Base-by-base conservation (phyloP, 2,329 filamentous ascomycete genomes). In the Fusarium sambucinum region DNA sequence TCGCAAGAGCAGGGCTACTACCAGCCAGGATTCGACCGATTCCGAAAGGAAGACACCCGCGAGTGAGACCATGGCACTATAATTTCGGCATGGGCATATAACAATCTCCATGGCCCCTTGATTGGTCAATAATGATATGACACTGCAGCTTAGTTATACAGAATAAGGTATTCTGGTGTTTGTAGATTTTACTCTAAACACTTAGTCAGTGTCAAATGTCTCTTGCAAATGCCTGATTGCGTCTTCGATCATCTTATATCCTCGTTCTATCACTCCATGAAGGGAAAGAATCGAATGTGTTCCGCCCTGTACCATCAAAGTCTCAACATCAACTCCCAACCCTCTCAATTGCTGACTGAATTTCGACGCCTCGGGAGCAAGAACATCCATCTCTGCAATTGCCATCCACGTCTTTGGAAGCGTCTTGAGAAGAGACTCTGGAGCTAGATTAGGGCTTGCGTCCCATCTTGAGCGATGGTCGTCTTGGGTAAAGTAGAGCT, bases 361-460 rank as follows among this genome's bases (percentile, higher is more conserved):
- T 12, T 55, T 46, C 13, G 75, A 35, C 1, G 73, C 77, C 59
- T 80, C 78, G 0, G 75, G 72, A 12, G 77, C 74, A 5, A 80
- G 67, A 12, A 80, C 55, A 45, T 80, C 78, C 44, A 73, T 70
- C 42, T 79, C 78, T 4, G 77, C 66, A 14, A 76, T 66, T 2
- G 75, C 75, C 7, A 79, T 64, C 71, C 76, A 79, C 1, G 75
- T 76, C 29, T 55, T 72, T 11, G 78, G 78, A 14, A 76, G 68
- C 17, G 64, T 70, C 17, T 33, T 54, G 13, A 79, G 41, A 5
- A 78, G 32, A 4, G 51, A n/a, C 3, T 62, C 50, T 1, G 76
- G 67, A 4, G 76, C 73, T n/a, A 70, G 51, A 32, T 76, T 76
- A 6, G 78, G 78, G 17, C 76, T 78, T 5, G 77, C 75, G 17